These are phyloP conservation scores for Malassezia nana DNA, from an alignment of 1,284 basidiomycete genomes.

Conservation along the genomic window DNA sequence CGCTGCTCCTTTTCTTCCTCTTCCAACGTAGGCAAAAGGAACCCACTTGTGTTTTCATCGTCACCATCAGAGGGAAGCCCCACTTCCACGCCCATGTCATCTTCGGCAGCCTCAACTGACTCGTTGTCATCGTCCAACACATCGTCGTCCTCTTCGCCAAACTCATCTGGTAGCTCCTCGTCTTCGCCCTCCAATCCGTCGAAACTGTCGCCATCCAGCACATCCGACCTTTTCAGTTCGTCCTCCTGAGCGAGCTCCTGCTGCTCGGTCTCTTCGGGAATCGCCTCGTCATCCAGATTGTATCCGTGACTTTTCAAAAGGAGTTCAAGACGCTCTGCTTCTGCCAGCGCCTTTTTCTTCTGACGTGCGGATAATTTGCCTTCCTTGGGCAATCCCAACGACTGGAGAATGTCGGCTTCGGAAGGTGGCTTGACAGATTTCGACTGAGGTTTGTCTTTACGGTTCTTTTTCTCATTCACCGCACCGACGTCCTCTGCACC, in stretches of 20 bases:
- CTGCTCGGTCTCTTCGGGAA: conserved; percentile 14
- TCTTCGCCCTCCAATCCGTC: conserved; percentile 17
- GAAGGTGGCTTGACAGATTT: not conserved
- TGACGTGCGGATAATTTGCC: conserved; percentile 36
- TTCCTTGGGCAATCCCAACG: conserved; percentile 30
- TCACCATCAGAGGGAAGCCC: conserved; percentile 56
- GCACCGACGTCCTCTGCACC: conserved; percentile 23
- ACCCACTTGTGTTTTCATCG: conserved; percentile 56
- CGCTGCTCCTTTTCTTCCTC: conserved; percentile 65
- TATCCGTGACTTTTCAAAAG: conserved; percentile 43
- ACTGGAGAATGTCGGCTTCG: conserved; percentile 13
- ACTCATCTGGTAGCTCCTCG: conserved; percentile 20
- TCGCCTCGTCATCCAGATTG: conserved; percentile 30
- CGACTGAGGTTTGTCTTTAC: not conserved
- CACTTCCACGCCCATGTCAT: conserved; percentile 17
- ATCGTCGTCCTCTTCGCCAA: conserved; percentile 19
- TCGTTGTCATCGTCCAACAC: conserved; percentile 16
- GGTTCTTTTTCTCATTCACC: conserved; percentile 23
- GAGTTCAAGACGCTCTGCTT: conserved; percentile 44
- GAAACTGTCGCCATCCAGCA: conserved; percentile 21
- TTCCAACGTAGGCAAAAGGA: conserved; percentile 68
- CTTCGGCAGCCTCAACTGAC: conserved; percentile 19
- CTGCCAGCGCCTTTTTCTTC: conserved; percentile 43
- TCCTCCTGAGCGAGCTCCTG: conserved; percentile 17
- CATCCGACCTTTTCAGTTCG: conserved; percentile 30